Evolutionary conservation across 176 grass and related monocot species (phyloP).

Genomic region (Phoenix roebelenii): DNA sequence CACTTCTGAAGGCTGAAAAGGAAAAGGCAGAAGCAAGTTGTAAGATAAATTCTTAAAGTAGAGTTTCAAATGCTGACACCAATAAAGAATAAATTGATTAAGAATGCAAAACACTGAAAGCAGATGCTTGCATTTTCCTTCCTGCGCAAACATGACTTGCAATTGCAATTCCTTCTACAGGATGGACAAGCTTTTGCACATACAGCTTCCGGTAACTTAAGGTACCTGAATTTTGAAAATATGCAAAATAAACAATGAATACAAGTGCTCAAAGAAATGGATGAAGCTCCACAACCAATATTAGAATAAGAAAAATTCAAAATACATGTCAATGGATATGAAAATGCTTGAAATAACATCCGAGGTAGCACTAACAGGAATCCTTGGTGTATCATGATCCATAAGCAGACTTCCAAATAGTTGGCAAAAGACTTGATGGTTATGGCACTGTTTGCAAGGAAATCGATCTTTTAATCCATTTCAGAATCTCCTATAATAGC

Average conservation of each 20-base stretch:
- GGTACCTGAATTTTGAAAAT: slow-evolving; percentile 40
- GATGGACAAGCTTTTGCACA: slow-evolving; percentile 42
- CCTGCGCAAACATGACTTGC: slow-evolving; percentile 53
- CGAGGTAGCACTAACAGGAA: too few relatives aligned
- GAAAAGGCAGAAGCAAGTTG: slow-evolving; percentile 6
- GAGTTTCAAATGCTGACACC: not conserved
- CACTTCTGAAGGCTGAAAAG: slow-evolving; percentile 36
- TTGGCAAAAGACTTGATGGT: too few relatives aligned
- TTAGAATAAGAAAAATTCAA: too few relatives aligned
- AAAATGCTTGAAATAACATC: too few relatives aligned
- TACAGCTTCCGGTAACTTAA: slow-evolving; percentile 36
- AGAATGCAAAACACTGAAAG: not conserved
- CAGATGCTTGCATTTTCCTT: slow-evolving; percentile 32
- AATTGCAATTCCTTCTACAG: slow-evolving; percentile 66
- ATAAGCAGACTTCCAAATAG: too few relatives aligned
- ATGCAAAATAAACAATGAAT: slow-evolving; percentile 6
- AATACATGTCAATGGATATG: too few relatives aligned
- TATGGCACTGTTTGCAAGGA: too few relatives aligned
- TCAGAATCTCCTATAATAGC: too few relatives aligned
- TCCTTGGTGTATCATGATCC: too few relatives aligned
- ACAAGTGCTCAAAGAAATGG: not conserved
- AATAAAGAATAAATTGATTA: not conserved
- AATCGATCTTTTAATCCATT: too few relatives aligned
- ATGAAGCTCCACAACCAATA: not conserved
- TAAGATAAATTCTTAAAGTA: not conserved